These are phyloP conservation scores for Excoecaria cochinchinensis DNA, from an alignment of 345 rosid genomes.

Conservation along the genomic window DNA sequence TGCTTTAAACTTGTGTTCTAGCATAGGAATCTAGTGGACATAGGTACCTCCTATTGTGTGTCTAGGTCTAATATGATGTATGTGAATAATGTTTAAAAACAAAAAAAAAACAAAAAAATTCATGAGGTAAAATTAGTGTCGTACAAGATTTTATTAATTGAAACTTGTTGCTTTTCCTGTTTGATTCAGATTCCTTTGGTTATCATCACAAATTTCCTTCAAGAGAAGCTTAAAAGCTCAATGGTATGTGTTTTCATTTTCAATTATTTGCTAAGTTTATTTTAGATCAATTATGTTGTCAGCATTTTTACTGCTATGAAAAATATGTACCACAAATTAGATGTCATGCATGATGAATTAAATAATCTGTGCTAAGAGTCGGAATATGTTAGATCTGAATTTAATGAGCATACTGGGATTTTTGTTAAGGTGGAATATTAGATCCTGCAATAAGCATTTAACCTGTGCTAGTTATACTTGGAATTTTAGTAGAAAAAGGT, in stretches of 20 bases:
- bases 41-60: not conserved
- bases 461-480: too few relatives aligned
- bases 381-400: not conserved
- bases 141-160: conserved; percentile 2
- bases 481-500: too few relatives aligned
- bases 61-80: not conserved
- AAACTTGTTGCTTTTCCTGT: conserved; percentile 6
- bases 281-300: not conserved
- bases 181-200: conserved; percentile 80
- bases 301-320: not conserved
- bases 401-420: not conserved
- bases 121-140: not conserved
- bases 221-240: conserved; percentile 63
- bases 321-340: not conserved
- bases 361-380: not conserved
- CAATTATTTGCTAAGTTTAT: not conserved
- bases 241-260: conserved; percentile 51
- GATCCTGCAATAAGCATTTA: not conserved
- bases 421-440: not conserved
- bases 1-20: not conserved
- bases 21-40: not conserved
- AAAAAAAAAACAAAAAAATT: too few relatives aligned
- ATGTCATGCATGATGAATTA: not conserved
- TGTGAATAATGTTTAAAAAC: not conserved
- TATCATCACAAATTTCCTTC: conserved; percentile 69